Evolutionary conservation across 352 stramenopile genomes (phyloP).

Genomic region (Plasmopara viticola): DNA sequence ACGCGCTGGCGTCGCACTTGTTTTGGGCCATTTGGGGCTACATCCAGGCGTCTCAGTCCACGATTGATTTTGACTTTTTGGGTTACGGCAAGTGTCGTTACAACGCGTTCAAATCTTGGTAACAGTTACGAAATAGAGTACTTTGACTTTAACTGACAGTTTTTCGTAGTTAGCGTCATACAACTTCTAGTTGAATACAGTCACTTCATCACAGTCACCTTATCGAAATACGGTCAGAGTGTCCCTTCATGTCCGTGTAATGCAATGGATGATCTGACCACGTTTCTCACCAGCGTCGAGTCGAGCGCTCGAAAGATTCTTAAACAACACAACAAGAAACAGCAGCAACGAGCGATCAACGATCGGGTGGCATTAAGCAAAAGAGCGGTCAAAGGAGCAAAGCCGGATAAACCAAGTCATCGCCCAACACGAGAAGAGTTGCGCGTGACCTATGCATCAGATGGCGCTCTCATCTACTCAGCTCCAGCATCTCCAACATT

Average conservation of each 20-base stretch:
- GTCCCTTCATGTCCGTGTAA: slow-evolving; percentile 17
- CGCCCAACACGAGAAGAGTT: slow-evolving; percentile 49
- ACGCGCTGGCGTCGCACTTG: slow-evolving; percentile 80
- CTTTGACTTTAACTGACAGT: slow-evolving; percentile 14
- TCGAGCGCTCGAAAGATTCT: slow-evolving; percentile 69
- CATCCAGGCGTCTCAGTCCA: slow-evolving; percentile 85
- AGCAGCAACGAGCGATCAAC: slow-evolving; percentile 46
- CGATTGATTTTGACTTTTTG: slow-evolving; percentile 91
- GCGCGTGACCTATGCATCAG: slow-evolving; percentile 45
- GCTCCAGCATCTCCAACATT: slow-evolving; percentile 20
- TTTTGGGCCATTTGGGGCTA: slow-evolving; percentile 88
- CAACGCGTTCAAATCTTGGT: slow-evolving; percentile 58
- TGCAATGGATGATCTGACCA: slow-evolving; percentile 65
- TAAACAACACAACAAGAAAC: slow-evolving; percentile 76
- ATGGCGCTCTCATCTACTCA: slow-evolving; percentile 45
- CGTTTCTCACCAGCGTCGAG: slow-evolving; percentile 78
- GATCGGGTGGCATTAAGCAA: slow-evolving; percentile 41
- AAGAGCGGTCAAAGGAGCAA: slow-evolving; percentile 8
- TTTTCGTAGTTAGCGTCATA: slow-evolving; percentile 1
- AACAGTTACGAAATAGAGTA: slow-evolving; percentile 26
- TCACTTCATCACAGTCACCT: background rate
- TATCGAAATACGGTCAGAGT: slow-evolving; percentile 6
- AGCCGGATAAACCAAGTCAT: slow-evolving; percentile 12
- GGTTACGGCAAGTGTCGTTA: slow-evolving; percentile 75
- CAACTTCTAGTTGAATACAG: background rate